Conservation (phyloP, 1,284 basidiomycete species). For the Trichosporon faecale region DNA sequence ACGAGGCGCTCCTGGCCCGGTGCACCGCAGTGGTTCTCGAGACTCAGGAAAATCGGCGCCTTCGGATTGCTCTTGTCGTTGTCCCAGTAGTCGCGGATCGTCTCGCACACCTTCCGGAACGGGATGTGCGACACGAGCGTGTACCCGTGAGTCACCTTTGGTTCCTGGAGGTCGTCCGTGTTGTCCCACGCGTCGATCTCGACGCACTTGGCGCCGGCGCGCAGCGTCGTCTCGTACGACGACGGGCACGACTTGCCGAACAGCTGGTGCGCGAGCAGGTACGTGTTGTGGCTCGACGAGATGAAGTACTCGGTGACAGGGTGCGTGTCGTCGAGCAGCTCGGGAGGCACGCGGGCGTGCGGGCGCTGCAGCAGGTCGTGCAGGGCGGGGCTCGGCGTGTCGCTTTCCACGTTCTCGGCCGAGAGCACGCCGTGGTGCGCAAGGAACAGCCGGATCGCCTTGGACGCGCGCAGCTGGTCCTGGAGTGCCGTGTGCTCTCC, state of each 20-base stretch:
- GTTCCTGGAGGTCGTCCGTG: conserved; percentile 15
- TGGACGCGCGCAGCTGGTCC: conserved; percentile 17
- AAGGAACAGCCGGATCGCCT: conserved; percentile 16
- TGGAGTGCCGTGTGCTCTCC: not conserved
- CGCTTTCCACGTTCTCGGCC: conserved; percentile 6
- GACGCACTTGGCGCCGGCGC: conserved; percentile 23
- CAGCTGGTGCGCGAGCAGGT: conserved; percentile 64
- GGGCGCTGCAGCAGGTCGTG: conserved; percentile 14
- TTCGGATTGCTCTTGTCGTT: not conserved
- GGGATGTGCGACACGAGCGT: conserved; percentile 24
- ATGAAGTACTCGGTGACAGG: conserved; percentile 87
- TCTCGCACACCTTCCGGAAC: conserved; percentile 24
- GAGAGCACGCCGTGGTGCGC: conserved; percentile 17
- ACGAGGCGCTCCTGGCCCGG: conserved; percentile 23
- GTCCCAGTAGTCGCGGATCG: conserved; percentile 19
- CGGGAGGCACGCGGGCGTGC: conserved; percentile 15
- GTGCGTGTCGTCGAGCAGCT: conserved; percentile 37
- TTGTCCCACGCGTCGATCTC: conserved; percentile 29
- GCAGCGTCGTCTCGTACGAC: conserved; percentile 18
- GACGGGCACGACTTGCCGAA: conserved; percentile 19
- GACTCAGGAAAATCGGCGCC: conserved; percentile 19
- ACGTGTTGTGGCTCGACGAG: conserved; percentile 95
- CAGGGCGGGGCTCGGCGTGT: conserved; percentile 9
- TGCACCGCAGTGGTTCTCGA: conserved; percentile 26
- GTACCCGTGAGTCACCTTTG: conserved; percentile 28